Evolutionary conservation across 139 green algal species (phyloP), one percentile per base, ranked within the genome.

Genomic region (Chlamydomonas sp.): DNA sequence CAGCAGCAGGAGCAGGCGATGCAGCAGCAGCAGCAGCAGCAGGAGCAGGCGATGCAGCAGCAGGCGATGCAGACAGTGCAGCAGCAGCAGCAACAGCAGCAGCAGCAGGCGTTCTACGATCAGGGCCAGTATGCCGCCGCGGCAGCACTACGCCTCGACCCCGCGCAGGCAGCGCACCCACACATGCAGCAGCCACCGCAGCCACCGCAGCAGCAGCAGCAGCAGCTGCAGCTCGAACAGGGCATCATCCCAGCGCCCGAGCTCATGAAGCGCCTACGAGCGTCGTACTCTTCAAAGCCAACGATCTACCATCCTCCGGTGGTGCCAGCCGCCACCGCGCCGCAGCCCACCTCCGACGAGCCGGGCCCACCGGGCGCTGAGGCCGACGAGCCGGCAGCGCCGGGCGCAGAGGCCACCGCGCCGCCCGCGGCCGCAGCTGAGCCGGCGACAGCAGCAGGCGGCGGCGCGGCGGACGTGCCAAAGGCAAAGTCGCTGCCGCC

Each of bases 401-500:
- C 8, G 26, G 54, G 6, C 22, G 24, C 54, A 10, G 54, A 6
- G 34, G 54, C 22, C 24, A 6, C 8, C 6, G 54, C 54, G 34
- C 24, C 24, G 8, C 59, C 33, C 59, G 43, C 39, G 59, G n/a
- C n/a, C n/a, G n/a, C n/a, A n/a, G n/a, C n/a, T n/a, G n/a, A n/a
- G n/a, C n/a, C n/a, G n/a, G n/a, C n/a, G n/a, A n/a, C n/a, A n/a
- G n/a, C n/a, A n/a, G n/a, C n/a, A n/a, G n/a, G n/a, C n/a, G n/a
- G n/a, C n/a, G n/a, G n/a, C n/a, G n/a, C n/a, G n/a, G n/a, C n/a
- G n/a, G n/a, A n/a, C 6, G 54, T 24, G 22, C 54, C 54, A 13
- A 3, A 43, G 5, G 70, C 73, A 61, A 76, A 73, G 29, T 28
- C 76, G 5, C 80, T 92, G n/a, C 87, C 87, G 1, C 76, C 87